Evolutionary conservation across 768 basidiomycete species (phyloP).

Genomic region (Boletus speciosus): DNA sequence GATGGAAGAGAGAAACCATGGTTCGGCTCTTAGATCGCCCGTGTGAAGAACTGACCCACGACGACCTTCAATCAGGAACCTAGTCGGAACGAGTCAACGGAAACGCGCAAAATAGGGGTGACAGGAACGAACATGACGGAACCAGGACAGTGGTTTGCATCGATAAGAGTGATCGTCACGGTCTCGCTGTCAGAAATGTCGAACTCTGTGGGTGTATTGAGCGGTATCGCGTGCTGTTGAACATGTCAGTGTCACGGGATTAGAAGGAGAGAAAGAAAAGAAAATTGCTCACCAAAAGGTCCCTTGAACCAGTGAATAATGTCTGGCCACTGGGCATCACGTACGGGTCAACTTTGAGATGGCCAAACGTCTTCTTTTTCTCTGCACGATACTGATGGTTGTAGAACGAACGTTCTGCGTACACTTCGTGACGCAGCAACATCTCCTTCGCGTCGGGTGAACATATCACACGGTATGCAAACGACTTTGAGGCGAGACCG

Average conservation of each 20-base stretch:
- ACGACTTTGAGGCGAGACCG: slow-evolving; percentile 73
- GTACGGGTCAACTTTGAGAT: slow-evolving; percentile 58
- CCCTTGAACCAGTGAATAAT: slow-evolving; percentile 53
- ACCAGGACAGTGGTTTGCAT: slow-evolving; percentile 95
- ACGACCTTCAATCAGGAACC: slow-evolving; percentile 79
- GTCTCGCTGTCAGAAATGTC: slow-evolving; percentile 53
- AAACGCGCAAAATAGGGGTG: neutral
- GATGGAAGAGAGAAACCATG: slow-evolving; percentile 69
- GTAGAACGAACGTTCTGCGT: slow-evolving; percentile 56
- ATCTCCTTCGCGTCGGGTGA: slow-evolving; percentile 84
- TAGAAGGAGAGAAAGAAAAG: no score
- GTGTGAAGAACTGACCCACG: slow-evolving; percentile 81
- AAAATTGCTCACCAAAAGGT: slow-evolving; percentile 38
- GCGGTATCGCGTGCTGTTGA: slow-evolving; percentile 50
- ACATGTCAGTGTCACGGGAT: neutral
- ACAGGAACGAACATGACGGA: slow-evolving; percentile 71
- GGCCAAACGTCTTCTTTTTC: slow-evolving; percentile 53
- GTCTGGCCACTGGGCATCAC: slow-evolving; percentile 44
- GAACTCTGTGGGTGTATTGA: slow-evolving; percentile 62
- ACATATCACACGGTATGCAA: slow-evolving; percentile 70
- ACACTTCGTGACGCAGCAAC: slow-evolving; percentile 74
- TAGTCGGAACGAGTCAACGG: slow-evolving; percentile 28
- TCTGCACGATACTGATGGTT: slow-evolving; percentile 36
- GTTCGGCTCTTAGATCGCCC: slow-evolving; percentile 89
- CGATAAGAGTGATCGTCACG: slow-evolving; percentile 75